Percentiles rank a stretch among this genome's conserved stretches.
phyloP scores from a whole-genome alignment of 2,329 filamentous ascomycete genomes.

The Beauveria rudraprayagi region DNA sequence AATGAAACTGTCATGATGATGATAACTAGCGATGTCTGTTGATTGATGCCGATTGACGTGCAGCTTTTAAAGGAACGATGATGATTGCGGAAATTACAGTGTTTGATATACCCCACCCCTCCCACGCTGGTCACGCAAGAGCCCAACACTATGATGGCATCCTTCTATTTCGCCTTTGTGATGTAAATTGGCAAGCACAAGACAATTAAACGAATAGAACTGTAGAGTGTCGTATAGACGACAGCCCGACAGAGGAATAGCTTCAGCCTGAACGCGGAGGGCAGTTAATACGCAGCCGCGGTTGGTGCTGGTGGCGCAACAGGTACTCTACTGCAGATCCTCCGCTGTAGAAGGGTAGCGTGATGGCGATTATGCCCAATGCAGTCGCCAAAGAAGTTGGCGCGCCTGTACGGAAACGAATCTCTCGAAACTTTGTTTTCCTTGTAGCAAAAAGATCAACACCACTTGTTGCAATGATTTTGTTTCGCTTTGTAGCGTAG shows the following conservation, averaged over 20 bases:
- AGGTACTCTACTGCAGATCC: not conserved
- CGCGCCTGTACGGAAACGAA: not conserved
- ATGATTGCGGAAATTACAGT: no score
- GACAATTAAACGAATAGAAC: no score
- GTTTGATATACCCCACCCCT: no score
- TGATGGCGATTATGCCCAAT: not conserved
- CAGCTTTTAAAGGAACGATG: no score
- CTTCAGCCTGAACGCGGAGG: not conserved
- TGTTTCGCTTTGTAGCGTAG: not conserved
- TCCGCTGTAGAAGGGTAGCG: not conserved
- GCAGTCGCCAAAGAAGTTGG: not conserved
- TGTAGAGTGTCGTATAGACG: no score
- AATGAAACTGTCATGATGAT: not conserved
- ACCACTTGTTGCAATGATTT: not conserved
- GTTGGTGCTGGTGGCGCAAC: not conserved
- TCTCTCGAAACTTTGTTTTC: not conserved
- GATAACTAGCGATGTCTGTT: no score
- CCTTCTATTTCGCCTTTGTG: no score
- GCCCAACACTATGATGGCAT: no score
- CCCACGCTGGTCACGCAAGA: no score
- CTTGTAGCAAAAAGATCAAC: not conserved
- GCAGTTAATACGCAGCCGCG: not conserved
- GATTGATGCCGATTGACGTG: not conserved
- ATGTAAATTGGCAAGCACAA: no score
- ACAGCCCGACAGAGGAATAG: not conserved